phyloP scores from a whole-genome alignment of 2,329 filamentous ascomycete genomes.

The Penicillium sp. region DNA sequence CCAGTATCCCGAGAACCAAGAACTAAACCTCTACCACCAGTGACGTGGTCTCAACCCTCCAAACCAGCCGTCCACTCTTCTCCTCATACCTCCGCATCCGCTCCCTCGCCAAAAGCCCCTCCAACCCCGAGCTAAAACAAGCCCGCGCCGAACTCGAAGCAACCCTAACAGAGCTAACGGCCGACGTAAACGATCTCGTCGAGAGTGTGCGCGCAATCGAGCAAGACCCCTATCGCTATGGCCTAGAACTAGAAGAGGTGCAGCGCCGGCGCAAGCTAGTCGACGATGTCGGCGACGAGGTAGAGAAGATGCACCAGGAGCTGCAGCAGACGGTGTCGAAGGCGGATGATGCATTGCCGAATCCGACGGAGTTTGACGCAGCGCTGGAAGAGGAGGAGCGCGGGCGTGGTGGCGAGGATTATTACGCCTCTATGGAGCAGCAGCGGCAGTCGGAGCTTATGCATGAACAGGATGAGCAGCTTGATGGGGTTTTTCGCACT shows the following conservation, averaged over 20 bases:
- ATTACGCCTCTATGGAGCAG: conserved; percentile 81
- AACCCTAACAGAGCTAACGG: conserved; percentile 68
- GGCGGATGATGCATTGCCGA: conserved; percentile 51
- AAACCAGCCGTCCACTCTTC: conserved; percentile 79
- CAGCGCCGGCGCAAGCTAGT: conserved; percentile 75
- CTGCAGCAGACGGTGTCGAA: conserved; percentile 58
- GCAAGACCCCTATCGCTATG: conserved; percentile 79
- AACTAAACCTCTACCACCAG: conserved; percentile 46
- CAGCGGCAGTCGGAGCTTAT: conserved; percentile 88
- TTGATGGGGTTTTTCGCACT: conserved; percentile 88
- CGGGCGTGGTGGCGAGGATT: conserved; percentile 50
- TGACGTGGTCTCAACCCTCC: conserved; percentile 81
- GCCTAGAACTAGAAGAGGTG: conserved; percentile 78
- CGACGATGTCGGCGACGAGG: conserved; percentile 80
- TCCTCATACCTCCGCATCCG: conserved; percentile 94
- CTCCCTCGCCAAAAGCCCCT: conserved; percentile 67
- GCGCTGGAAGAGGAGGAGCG: conserved; percentile 41
- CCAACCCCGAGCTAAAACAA: conserved; percentile 66
- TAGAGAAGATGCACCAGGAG: conserved; percentile 85
- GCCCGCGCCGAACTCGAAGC: conserved; percentile 71
- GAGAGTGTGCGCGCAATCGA: conserved; percentile 86
- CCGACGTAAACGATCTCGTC: conserved; percentile 84
- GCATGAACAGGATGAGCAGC: conserved; percentile 87
- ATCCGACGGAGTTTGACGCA: conserved; percentile 55
- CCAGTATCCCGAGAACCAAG: too few relatives aligned